Base-by-base conservation (phyloP, 441 rosid genomes). In the Lagerstroemia fauriei region DNA sequence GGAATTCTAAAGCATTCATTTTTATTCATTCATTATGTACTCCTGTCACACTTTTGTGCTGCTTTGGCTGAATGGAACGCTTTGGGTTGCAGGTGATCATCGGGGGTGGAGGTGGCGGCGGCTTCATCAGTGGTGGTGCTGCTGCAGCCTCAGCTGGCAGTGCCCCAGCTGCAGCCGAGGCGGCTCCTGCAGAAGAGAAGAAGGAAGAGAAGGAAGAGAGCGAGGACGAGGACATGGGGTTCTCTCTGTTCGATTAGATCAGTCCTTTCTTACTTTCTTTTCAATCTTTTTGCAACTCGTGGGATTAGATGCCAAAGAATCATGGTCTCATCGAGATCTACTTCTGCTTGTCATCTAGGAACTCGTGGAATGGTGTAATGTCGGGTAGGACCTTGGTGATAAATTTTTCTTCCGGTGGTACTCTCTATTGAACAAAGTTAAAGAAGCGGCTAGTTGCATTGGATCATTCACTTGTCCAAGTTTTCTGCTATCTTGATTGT, bases 141-240 rank as follows among this genome's bases (percentile, higher is more conserved):
- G 78, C 77, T 38, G 78, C 72, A 0, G 71, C 78, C 72, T 51
- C 82, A 7, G 78, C 68, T 32, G 78, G 82, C 11, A 51, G 78
- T 56, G 82, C 73, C 24, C 73, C 78, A 8, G 83, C 82, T 31
- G 70, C 82, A 0, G 81, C 82, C 31, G 77, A 63, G 1, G 82
- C 74, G 29, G 77, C 78, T n/a, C 18, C 82, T 31, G 53, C 78
- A 9, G 82, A 75, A 29, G 82, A 80, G 77, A 76, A 80, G 82
- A 80, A 80, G 78, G 75, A 80, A 76, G 82, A 80, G 75, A 76
- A 80, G 82, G 75, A 80, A 16, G 82, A 80, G 50, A 76, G 75
- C 53, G 75, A 73, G 0, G 81, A 80, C 20, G 82, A 80, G 0
- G 82, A 80, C 68, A 80, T 80, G 82, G 82, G 82, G 31, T 80